phyloP scores from a whole-genome alignment of 805 yeast species.

The Saccharomycodes ludwigii region DNA sequence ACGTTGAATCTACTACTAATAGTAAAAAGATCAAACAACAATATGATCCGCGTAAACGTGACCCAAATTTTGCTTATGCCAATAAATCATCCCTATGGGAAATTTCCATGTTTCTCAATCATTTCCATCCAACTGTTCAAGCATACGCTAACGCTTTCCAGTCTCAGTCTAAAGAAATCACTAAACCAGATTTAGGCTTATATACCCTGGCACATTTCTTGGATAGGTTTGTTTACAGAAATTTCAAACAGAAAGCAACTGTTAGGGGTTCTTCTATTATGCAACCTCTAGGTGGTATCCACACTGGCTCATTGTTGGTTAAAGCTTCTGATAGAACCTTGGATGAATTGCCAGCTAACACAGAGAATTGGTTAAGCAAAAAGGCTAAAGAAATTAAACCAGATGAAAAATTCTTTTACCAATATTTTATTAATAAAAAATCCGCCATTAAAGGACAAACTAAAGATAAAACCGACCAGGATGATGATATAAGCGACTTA shows the following conservation, averaged over 20 bases:
- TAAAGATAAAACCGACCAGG: slow-evolving; percentile 24
- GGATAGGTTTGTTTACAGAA: slow-evolving; percentile 90
- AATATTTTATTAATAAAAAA: slow-evolving; percentile 62
- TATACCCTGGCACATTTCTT: slow-evolving; percentile 82
- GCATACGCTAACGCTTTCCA: slow-evolving; percentile 60
- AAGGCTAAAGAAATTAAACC: slow-evolving; percentile 59
- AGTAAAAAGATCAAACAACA: slow-evolving; percentile 8
- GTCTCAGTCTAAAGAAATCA: slow-evolving; percentile 24
- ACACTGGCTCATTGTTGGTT: slow-evolving; percentile 57
- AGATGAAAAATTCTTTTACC: slow-evolving; percentile 79
- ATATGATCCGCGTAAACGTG: slow-evolving; percentile 83
- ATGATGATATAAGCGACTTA: slow-evolving; percentile 32
- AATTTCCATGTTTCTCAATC: slow-evolving; percentile 54
- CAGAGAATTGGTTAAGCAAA: slow-evolving; percentile 70
- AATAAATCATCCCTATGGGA: slow-evolving; percentile 81
- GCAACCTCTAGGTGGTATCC: slow-evolving; percentile 89
- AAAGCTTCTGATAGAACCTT: slow-evolving; percentile 38
- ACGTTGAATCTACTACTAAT: slow-evolving; percentile 24
- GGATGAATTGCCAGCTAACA: slow-evolving; percentile 59
- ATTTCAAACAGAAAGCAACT: slow-evolving; percentile 65
- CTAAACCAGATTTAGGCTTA: slow-evolving; percentile 83
- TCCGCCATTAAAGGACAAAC: slow-evolving; percentile 24
- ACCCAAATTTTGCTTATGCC: slow-evolving; percentile 87
- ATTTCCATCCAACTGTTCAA: slow-evolving; percentile 87
- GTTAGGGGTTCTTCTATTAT: slow-evolving; percentile 86